Evolutionary conservation across 495 filamentous ascomycete genomes (phyloP).

Genomic region (Daldinia caldariorum): DNA sequence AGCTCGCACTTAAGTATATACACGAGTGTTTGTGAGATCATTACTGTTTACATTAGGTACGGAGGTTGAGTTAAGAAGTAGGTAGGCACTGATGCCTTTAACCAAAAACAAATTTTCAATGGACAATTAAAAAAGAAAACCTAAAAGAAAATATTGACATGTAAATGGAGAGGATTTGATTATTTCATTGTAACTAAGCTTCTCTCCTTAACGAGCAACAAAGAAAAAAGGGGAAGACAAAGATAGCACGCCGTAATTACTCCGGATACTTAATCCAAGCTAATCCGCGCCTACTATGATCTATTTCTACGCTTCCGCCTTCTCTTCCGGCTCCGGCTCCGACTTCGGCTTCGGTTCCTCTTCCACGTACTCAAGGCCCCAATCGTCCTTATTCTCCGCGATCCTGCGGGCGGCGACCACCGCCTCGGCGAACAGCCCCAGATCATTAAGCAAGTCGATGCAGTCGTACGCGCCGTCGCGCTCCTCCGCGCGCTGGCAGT

Average conservation of each 20-base stretch:
- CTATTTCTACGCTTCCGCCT: no score
- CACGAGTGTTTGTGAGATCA: no score
- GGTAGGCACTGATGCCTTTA: not conserved
- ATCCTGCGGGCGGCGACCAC: slow-evolving; percentile 26
- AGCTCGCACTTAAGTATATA: no score
- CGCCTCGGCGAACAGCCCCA: slow-evolving; percentile 36
- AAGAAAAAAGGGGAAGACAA: no score
- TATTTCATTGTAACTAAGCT: no score
- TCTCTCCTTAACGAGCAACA: no score
- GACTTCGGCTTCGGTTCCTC: no score
- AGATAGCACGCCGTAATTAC: not conserved
- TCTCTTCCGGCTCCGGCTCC: not conserved
- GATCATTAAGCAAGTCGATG: slow-evolving; percentile 40
- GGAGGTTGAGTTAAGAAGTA: no score
- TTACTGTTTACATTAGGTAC: no score
- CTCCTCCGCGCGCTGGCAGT: slow-evolving; percentile 8
- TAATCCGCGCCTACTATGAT: no score
- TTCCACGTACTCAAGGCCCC: not conserved
- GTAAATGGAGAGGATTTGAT: not conserved
- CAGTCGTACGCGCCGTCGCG: slow-evolving; percentile 27
- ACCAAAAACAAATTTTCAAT: not conserved
- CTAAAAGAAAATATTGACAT: not conserved
- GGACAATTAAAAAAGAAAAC: not conserved
- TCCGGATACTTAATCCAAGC: no score
- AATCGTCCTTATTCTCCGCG: not conserved